A percentile compares a stretch with the other conserved stretches of the same genome.
phyloP scores from a whole-genome alignment of 345 rosid genomes.

The Adansonia digitata region DNA sequence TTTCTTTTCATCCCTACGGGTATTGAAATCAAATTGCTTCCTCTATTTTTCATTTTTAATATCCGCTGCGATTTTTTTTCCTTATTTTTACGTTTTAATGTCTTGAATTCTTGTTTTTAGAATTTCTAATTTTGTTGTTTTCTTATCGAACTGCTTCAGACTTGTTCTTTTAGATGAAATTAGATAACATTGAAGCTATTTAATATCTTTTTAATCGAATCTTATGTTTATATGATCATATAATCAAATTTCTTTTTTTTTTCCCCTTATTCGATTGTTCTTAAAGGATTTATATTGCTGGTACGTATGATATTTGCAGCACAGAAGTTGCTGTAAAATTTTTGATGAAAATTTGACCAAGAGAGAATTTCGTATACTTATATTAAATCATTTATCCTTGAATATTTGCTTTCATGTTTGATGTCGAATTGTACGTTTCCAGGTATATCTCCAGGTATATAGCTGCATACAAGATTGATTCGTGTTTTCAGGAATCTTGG shows the following conservation, averaged over 20 bases:
- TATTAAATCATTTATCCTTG: neutral
- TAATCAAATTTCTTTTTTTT: neutral
- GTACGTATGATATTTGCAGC: neutral
- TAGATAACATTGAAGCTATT: neutral
- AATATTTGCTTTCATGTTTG: neutral
- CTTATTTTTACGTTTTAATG: neutral
- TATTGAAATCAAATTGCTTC: neutral
- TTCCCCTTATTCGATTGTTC: neutral
- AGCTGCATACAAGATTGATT: neutral
- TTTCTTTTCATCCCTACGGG: neutral
- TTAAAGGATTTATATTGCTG: neutral
- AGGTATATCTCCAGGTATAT: constrained; percentile 4
- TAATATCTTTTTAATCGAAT: neutral
- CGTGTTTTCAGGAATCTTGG: neutral
- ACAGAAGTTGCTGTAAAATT: neutral
- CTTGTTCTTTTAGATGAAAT: neutral
- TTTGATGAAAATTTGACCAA: neutral
- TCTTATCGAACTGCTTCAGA: neutral
- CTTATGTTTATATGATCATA: neutral
- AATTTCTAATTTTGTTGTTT: neutral
- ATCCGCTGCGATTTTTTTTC: neutral
- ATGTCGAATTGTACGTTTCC: neutral
- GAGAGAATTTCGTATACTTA: neutral
- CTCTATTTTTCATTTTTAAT: no score
- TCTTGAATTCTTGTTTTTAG: neutral